These are phyloP conservation scores for Mangifera indica DNA, from an alignment of 345 rosid genomes.

Conservation along the genomic window DNA sequence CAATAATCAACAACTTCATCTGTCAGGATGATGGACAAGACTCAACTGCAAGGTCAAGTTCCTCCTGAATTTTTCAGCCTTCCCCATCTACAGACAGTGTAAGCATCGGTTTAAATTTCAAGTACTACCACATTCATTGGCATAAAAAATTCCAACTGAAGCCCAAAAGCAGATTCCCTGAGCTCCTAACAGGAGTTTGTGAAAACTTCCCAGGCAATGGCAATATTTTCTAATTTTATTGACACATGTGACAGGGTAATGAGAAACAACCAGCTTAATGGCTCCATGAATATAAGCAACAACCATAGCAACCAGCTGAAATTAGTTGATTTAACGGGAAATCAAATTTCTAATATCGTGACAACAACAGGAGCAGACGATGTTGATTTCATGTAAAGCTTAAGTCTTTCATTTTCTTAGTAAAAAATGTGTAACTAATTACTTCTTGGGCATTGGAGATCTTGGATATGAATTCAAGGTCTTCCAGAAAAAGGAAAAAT, in stretches of 20 bases:
- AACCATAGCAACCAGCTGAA: conserved; percentile 41
- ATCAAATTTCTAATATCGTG: conserved; percentile 35
- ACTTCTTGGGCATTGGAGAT: neutral
- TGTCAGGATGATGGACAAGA: conserved; percentile 63
- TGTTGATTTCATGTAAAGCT: conserved; percentile 52
- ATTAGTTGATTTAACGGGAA: conserved; percentile 53
- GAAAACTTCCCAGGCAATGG: neutral
- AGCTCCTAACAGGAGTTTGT: neutral
- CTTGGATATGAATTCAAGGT: neutral
- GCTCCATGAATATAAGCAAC: conserved; percentile 52
- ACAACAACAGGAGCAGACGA: conserved; percentile 11
- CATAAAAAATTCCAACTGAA: neutral
- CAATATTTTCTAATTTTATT: neutral
- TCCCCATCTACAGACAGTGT: conserved; percentile 64
- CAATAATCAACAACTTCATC: neutral
- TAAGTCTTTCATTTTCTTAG: neutral
- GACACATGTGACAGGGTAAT: conserved; percentile 39
- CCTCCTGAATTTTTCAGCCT: conserved; percentile 59
- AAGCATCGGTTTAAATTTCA: conserved; percentile 28
- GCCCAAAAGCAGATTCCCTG: neutral
- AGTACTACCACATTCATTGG: neutral
- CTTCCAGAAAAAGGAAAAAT: neutral
- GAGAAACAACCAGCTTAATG: conserved; percentile 48
- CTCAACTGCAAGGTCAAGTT: conserved; percentile 48
- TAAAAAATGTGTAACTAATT: neutral